These are phyloP conservation scores for Penicillium griseofulvum DNA, from an alignment of 2,329 filamentous ascomycete species.

Conservation along the genomic window DNA sequence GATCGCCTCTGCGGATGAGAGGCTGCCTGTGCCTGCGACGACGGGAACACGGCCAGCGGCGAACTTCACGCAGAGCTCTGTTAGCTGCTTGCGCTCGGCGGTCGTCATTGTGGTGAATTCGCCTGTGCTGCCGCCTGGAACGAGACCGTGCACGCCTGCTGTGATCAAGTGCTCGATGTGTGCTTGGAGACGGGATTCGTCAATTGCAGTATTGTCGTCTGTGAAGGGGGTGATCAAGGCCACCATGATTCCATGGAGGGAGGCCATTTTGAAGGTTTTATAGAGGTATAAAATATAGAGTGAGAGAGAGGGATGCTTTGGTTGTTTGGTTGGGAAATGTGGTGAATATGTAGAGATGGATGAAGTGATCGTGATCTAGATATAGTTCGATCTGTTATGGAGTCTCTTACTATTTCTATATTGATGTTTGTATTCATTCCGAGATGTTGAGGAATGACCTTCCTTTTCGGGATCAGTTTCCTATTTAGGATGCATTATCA, in stretches of 20 bases:
- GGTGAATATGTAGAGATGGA: not conserved
- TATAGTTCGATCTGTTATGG: conserved; percentile 4
- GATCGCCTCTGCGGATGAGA: conserved; percentile 42
- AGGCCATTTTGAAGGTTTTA: conserved; percentile 14
- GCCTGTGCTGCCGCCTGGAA: conserved; percentile 52
- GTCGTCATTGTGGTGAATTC: conserved; percentile 49
- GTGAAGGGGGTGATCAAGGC: conserved; percentile 52
- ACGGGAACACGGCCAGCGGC: conserved; percentile 29
- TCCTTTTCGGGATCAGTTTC: not conserved
- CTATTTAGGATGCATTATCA: not conserved
- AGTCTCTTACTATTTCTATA: conserved; percentile 1
- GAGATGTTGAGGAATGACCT: not conserved
- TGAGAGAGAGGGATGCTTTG: not conserved
- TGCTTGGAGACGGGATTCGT: conserved; percentile 39
- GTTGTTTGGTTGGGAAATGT: not conserved
- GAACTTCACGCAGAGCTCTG: conserved; percentile 34
- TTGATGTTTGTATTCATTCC: not conserved
- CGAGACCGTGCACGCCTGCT: conserved; percentile 50
- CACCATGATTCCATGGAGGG: conserved; percentile 46
- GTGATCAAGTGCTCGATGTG: conserved; percentile 49
- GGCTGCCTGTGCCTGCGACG: conserved; percentile 40
- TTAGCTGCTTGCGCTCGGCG: conserved; percentile 48
- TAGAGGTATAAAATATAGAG: not conserved
- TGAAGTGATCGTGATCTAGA: not conserved
- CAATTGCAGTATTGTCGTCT: conserved; percentile 43